phyloP scores from a whole-genome alignment of 306 rosid genomes.

The Spatholobus suberectus region DNA sequence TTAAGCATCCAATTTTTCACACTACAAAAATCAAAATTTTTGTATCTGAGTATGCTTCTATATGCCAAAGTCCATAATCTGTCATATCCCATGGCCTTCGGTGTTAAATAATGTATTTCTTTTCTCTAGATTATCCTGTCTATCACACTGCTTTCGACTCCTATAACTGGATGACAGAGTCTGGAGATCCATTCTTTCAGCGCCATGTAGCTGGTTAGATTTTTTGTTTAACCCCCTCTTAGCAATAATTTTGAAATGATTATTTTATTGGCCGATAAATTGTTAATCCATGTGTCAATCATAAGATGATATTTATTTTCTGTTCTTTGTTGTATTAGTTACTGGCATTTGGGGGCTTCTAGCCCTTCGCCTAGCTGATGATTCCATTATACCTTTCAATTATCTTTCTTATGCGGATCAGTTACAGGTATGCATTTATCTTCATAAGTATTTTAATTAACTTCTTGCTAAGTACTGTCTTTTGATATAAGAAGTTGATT shows the following conservation, averaged over 20 bases:
- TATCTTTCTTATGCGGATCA: constrained; percentile 68
- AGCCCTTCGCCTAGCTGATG: constrained; percentile 77
- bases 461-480: not conserved
- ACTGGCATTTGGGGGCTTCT: constrained; percentile 79
- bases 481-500: constrained; percentile 2
- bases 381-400: constrained; percentile 67
- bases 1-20: not conserved
- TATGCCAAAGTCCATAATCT: not conserved
- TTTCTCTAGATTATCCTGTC: constrained; percentile 64
- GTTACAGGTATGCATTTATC: constrained; percentile 54
- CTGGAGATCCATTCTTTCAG: constrained; percentile 74
- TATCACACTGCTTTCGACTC: constrained; percentile 81
- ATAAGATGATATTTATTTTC: constrained; percentile 4
- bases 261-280: not conserved
- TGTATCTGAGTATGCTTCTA: not conserved
- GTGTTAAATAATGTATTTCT: constrained; percentile 4
- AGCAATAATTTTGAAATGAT: not conserved
- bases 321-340: constrained; percentile 49
- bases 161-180: constrained; percentile 67
- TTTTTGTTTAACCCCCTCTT: not conserved
- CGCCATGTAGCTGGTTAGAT: constrained; percentile 72
- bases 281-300: not conserved
- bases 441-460: not conserved
- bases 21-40: not conserved
- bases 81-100: not conserved